Percentiles rank a stretch among this genome's conserved stretches.
Conservation (phyloP, 2,329 filamentous ascomycete genomes). For the Tolypocladium tundrense region DNA sequence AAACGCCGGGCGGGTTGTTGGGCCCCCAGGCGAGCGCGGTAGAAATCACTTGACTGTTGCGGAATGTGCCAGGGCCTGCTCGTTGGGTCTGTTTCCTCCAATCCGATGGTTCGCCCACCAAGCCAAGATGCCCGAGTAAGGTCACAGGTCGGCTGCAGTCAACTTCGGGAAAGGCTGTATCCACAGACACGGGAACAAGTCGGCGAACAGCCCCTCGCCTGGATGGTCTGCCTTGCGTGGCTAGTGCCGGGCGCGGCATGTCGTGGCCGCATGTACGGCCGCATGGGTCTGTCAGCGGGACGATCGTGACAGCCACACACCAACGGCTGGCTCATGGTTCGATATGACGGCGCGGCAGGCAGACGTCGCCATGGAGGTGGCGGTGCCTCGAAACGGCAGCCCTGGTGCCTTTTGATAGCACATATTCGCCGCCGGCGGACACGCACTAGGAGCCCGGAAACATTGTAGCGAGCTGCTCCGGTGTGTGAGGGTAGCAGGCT, state of each 20-base stretch:
- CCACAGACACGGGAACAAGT: background rate
- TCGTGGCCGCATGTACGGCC: constrained; percentile 6
- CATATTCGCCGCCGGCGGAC: background rate
- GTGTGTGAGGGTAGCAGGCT: background rate
- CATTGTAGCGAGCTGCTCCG: background rate
- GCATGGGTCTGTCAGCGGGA: constrained; percentile 7
- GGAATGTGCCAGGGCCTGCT: constrained; percentile 14
- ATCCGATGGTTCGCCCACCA: background rate
- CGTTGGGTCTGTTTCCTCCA: constrained; percentile 5
- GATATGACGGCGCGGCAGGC: background rate
- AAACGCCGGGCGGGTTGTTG: background rate
- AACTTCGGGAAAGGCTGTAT: background rate
- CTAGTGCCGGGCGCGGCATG: constrained; percentile 2
- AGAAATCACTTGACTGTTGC: constrained; percentile 19
- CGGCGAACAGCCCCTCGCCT: background rate
- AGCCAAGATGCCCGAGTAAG: background rate
- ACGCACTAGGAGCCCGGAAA: background rate
- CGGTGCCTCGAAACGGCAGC: background rate
- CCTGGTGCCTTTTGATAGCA: background rate
- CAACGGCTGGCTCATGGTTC: background rate
- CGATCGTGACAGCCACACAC: constrained; percentile 2
- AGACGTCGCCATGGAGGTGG: background rate
- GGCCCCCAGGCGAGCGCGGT: background rate
- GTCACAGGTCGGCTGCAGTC: background rate
- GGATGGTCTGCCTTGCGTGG: background rate